phyloP scores from a whole-genome alignment of 257 asterid species.

The Scutellaria galericulata region DNA sequence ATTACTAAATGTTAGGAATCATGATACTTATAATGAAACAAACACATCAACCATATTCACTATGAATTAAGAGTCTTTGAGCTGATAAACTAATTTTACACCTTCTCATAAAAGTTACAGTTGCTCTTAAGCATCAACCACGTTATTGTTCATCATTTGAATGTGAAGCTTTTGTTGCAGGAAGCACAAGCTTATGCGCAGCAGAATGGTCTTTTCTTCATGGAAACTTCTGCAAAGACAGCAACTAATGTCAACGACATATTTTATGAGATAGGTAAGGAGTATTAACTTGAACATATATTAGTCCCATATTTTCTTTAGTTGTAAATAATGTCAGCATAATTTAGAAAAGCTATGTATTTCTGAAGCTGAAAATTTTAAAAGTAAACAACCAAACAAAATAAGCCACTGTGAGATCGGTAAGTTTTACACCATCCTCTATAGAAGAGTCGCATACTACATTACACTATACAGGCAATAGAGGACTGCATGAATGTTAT shows the following conservation, averaged over 20 bases:
- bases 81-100: conserved; percentile 6
- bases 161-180: conserved; percentile 18
- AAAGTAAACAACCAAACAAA: neutral
- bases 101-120: neutral
- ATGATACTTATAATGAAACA: neutral
- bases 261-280: conserved; percentile 59
- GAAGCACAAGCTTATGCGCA: conserved; percentile 41
- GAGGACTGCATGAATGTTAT: neutral
- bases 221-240: conserved; percentile 69
- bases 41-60: conserved; percentile 2
- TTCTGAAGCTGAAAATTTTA: neutral
- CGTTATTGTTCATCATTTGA: conserved; percentile 11
- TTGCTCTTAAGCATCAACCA: conserved; percentile 12
- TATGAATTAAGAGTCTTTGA: neutral
- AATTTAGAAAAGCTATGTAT: neutral
- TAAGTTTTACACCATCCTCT: neutral
- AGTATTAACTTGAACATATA: neutral
- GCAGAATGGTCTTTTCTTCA: conserved; percentile 62
- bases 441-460: neutral
- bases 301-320: conserved; percentile 12
- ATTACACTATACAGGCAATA: neutral
- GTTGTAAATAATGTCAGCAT: neutral
- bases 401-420: neutral
- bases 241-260: conserved; percentile 62
- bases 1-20: neutral